Evolutionary conservation across 73 alveolate species (phyloP).

Genomic region (Tetrahymena borealis): DNA sequence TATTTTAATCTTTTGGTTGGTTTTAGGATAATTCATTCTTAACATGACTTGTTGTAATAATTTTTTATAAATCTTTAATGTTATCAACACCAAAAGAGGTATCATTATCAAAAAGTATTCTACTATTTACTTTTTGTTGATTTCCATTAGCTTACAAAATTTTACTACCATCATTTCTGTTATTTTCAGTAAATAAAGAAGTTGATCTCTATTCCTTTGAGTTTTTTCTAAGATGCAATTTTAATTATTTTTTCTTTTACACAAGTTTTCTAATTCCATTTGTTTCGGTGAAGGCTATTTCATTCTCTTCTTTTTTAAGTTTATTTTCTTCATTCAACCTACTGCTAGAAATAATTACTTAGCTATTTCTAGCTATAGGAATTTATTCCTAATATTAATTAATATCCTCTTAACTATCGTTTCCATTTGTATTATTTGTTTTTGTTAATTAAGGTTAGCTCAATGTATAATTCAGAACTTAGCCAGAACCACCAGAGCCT

Average conservation of each 20-base stretch:
- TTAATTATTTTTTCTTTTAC: not conserved
- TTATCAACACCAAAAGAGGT: not conserved
- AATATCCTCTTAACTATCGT: too few species aligned
- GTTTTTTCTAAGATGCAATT: not conserved
- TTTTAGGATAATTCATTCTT: not conserved
- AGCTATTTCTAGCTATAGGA: too few species aligned
- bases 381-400: too few species aligned
- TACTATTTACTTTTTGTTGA: not conserved
- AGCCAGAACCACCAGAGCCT: too few species aligned
- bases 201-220: not conserved
- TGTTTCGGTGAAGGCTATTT: not conserved
- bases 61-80: not conserved
- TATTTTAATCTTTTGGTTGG: not conserved
- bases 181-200: not conserved
- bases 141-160: not conserved
- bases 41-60: not conserved
- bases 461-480: too few species aligned
- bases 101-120: not conserved
- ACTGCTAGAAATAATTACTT: not conserved
- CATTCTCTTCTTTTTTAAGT: not conserved
- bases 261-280: not conserved
- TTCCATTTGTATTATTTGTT: too few species aligned
- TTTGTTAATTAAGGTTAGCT: too few species aligned
- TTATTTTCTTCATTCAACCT: not conserved
- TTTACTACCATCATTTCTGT: not conserved